Conservation (phyloP, 495 filamentous ascomycete genomes). For the Tirmania nivea region DNA sequence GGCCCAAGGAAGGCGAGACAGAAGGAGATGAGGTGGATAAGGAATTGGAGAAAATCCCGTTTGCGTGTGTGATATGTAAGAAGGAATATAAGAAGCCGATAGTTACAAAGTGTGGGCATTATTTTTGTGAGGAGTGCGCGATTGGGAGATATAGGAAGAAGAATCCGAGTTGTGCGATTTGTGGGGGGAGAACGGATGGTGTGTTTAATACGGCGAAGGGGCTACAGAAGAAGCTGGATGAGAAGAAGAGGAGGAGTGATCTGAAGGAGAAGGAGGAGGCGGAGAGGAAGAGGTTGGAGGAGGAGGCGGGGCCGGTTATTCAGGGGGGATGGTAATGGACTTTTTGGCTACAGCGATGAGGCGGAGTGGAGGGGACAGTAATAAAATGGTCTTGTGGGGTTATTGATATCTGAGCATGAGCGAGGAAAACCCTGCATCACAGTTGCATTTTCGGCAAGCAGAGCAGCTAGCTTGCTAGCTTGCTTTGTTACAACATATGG, state of each 20-base stretch:
- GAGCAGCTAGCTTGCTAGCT: no score
- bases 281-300: slow-evolving; percentile 44
- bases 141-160: slow-evolving; percentile 56
- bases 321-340: slow-evolving; percentile 1
- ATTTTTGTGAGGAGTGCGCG: slow-evolving; percentile 83
- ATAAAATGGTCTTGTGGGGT: no score
- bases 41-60: slow-evolving; percentile 76
- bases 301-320: slow-evolving; percentile 33
- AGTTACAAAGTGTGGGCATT: slow-evolving; percentile 79
- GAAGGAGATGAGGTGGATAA: slow-evolving; percentile 36
- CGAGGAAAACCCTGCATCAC: no score
- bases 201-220: slow-evolving; percentile 81
- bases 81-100: slow-evolving; percentile 62
- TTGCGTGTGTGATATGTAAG: slow-evolving; percentile 85
- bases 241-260: slow-evolving; percentile 50
- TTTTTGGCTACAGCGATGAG: no score
- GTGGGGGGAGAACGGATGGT: slow-evolving; percentile 62
- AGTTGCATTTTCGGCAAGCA: no score
- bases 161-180: slow-evolving; percentile 66
- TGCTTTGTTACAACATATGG: no score
- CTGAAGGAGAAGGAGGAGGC: slow-evolving; percentile 49
- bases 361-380: no score
- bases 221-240: slow-evolving; percentile 57
- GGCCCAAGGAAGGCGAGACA: slow-evolving; percentile 24
- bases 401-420: no score